Percentiles rank a stretch among this genome's conserved stretches.
Evolutionary conservation across 2,329 filamentous ascomycete genomes (phyloP).

Genomic region (Aspergillus unguis): DNA sequence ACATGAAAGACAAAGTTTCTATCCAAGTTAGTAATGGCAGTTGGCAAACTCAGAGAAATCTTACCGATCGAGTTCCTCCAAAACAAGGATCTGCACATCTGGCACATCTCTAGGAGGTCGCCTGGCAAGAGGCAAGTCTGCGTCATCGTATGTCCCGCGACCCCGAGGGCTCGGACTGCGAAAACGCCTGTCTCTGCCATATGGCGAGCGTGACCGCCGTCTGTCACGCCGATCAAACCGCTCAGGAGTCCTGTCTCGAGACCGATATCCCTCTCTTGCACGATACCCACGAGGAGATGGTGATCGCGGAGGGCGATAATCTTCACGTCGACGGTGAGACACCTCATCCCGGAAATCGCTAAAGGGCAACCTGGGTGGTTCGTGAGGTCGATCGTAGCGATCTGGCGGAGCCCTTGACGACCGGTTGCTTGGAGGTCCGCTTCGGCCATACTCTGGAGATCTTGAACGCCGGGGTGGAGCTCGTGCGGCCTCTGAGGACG

Average conservation of each 20-base stretch:
- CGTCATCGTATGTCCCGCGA: constrained; percentile 55
- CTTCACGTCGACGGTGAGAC: constrained; percentile 53
- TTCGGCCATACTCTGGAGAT: constrained; percentile 60
- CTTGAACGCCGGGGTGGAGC: constrained; percentile 54
- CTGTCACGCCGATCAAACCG: constrained; percentile 54
- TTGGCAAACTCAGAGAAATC: constrained; percentile 9
- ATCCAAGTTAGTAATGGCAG: constrained; percentile 15
- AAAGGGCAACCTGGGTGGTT: constrained; percentile 36
- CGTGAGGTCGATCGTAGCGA: constrained; percentile 44
- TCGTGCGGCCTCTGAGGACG: constrained; percentile 37
- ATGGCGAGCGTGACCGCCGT: constrained; percentile 69
- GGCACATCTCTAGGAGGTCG: constrained; percentile 73
- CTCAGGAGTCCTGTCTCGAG: constrained; percentile 45
- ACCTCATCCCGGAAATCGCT: constrained; percentile 52
- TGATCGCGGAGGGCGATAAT: constrained; percentile 60
- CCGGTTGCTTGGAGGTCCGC: constrained; percentile 31
- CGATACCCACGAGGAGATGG: constrained; percentile 59
- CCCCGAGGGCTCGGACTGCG: constrained; percentile 67
- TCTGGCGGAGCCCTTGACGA: constrained; percentile 33
- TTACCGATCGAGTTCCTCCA: constrained; percentile 67
- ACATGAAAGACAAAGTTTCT: constrained; percentile 80
- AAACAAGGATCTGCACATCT: constrained; percentile 81
- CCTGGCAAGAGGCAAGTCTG: constrained; percentile 68
- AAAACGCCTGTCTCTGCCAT: constrained; percentile 59
- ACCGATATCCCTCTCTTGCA: constrained; percentile 62